Evolutionary conservation across 2,329 filamentous ascomycete species (phyloP), one percentile per base, ranked within the genome.

Genomic region (Ambrosiella beaveri): DNA sequence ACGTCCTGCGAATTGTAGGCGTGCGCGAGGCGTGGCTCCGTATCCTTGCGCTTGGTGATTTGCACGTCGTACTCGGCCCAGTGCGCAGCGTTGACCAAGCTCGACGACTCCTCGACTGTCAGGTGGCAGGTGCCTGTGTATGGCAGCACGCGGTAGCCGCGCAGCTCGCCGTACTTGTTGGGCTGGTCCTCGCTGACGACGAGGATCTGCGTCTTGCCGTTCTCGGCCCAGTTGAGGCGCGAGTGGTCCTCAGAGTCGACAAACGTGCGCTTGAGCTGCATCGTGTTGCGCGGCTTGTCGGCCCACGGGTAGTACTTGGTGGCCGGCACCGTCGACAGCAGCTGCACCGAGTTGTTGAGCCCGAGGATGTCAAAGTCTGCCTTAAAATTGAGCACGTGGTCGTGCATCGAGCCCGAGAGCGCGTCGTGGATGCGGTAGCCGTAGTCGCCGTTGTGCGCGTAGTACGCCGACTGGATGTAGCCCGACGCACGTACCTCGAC

Each of bases 141-240:
- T 1, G 71, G 71, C 7, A 70, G 59, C 59, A 76, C 69, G 37
- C 71, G 67, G 62, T 75, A 78, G 6, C 74, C 75, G 1, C 71
- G 68, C 38, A 68, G 70, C 63, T 76, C 73, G 41, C 75, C 75
- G 57, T 69, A 76, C n/a, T 66, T 64, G 62, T 78, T 79, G 2
- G 65, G 70, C 3, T 65, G 63, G 45, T 73, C 71, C 8, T 67
- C 68, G 61, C 76, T 78, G 49, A 76, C 64, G 5, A 78, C 66
- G 5, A 69, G 66, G 61, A 72, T 74, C 64, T 72, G 68, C 3
- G 70, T 72, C 2, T 68, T 69, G 51, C 69, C 68, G 58, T 78
- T 78, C 44, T 63, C 50, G 7, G 68, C 66, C 70, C 71, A 78
- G 61, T 66, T 64, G 59, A 68, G 63, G 37, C 60, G 60, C 7